Percentiles rank a stretch among this genome's conserved stretches.
phyloP scores from a whole-genome alignment of 2,329 filamentous ascomycete genomes.

The Trichocomaceae sp. region DNA sequence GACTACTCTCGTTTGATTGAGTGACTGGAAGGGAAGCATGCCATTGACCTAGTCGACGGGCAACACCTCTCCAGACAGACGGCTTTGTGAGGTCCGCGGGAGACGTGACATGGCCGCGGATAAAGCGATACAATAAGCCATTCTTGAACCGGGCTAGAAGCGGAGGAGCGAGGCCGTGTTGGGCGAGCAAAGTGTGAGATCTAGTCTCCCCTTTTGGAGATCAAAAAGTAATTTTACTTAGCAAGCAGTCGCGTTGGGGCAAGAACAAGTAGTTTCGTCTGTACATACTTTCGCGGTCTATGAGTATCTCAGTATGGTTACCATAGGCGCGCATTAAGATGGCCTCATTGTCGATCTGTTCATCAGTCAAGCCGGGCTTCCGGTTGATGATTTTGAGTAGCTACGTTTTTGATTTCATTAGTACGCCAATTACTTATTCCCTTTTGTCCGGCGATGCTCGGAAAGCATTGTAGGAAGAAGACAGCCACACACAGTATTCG shows the following conservation, averaged over 20 bases:
- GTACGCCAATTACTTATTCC: constrained; percentile 18
- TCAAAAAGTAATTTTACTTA: constrained; percentile 23
- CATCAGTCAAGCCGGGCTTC: constrained; percentile 60
- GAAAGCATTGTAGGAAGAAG: neutral
- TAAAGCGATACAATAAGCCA: constrained; percentile 89
- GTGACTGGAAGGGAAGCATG: constrained; percentile 64
- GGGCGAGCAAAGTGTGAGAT: constrained; percentile 79
- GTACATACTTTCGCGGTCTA: constrained; percentile 75
- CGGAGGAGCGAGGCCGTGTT: constrained; percentile 72
- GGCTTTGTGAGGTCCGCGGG: constrained; percentile 72
- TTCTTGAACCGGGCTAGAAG: constrained; percentile 91
- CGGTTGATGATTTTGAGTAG: constrained; percentile 47
- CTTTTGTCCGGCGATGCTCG: neutral
- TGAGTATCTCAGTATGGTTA: constrained; percentile 86
- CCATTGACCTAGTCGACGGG: constrained; percentile 82
- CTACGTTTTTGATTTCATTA: constrained; percentile 25
- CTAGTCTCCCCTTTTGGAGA: constrained; percentile 49
- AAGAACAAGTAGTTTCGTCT: constrained; percentile 12
- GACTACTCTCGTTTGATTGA: constrained; percentile 15
- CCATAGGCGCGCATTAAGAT: constrained; percentile 90
- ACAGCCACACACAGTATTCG: constrained; percentile 66
- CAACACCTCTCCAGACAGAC: constrained; percentile 74
- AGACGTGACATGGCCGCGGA: constrained; percentile 71
- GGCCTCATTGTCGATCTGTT: constrained; percentile 75
- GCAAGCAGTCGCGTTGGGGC: constrained; percentile 30